phyloP scores from a whole-genome alignment of 2,329 filamentous ascomycete genomes.

The Mariannaea elegans region DNA sequence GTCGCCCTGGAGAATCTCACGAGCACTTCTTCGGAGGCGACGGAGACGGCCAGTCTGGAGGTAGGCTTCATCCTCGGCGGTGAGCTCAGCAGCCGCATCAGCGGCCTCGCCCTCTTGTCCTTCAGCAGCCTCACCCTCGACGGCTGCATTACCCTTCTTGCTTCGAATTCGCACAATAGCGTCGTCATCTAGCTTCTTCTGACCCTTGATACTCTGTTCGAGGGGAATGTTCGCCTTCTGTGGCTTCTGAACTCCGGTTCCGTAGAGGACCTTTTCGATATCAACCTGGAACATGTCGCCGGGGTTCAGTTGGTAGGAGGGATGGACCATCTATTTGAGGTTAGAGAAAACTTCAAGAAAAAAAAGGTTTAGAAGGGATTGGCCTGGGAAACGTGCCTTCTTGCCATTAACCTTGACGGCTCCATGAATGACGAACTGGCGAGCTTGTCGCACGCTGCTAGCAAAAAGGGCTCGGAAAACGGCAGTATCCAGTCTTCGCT shows the following conservation, averaged over 20 bases:
- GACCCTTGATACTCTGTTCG: conserved; percentile 38
- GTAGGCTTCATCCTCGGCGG: conserved; percentile 36
- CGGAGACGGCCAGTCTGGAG: conserved; percentile 39
- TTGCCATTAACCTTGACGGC: conserved; percentile 96
- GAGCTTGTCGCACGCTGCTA: conserved; percentile 89
- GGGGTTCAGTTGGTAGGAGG: conserved; percentile 93
- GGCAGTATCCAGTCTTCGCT: conserved; percentile 91
- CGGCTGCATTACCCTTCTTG: conserved; percentile 11
- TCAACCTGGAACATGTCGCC: conserved; percentile 99
- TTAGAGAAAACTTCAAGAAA: conserved; percentile 9
- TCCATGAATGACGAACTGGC: conserved; percentile 94
- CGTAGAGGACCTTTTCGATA: conserved; percentile 85
- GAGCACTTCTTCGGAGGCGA: conserved; percentile 44
- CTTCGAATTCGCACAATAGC: conserved; percentile 34
- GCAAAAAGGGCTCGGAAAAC: conserved; percentile 94
- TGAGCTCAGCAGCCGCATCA: conserved; percentile 39
- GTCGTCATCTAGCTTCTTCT: conserved; percentile 40
- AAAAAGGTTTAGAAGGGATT: neutral
- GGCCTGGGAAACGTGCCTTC: conserved; percentile 67
- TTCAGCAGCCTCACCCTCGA: conserved; percentile 32
- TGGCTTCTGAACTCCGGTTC: conserved; percentile 79
- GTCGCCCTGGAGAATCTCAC: conserved; percentile 52
- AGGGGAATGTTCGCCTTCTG: conserved; percentile 34
- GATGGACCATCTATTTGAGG: conserved; percentile 79
- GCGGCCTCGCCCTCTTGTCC: conserved; percentile 29